phyloP scores from a whole-genome alignment of 805 yeast species.

The Zygosaccharomyces rouxii region DNA sequence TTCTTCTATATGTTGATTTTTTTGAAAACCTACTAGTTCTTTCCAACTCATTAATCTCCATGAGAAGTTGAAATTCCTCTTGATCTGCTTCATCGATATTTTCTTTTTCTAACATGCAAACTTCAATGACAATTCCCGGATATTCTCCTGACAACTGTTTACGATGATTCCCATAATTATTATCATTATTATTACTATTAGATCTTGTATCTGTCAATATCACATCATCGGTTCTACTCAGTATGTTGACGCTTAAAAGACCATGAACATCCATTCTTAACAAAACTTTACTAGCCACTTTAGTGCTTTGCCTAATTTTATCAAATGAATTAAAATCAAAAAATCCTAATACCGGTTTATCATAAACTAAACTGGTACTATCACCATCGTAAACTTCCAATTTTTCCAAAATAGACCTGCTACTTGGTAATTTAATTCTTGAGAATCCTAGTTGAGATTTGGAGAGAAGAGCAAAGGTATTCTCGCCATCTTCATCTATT shows the following conservation, averaged over 20 bases:
- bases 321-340: conserved; percentile 49
- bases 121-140: conserved; percentile 41
- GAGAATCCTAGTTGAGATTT: conserved; percentile 71
- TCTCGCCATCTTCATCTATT: conserved; percentile 27
- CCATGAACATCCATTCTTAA: conserved; percentile 53
- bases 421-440: conserved; percentile 62
- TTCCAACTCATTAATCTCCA: conserved; percentile 21
- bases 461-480: conserved; percentile 48
- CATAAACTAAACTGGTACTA: conserved; percentile 21
- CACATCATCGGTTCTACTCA: conserved; percentile 37
- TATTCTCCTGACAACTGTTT: conserved; percentile 34
- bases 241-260: conserved; percentile 42
- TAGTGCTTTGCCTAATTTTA: conserved; percentile 46
- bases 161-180: neutral
- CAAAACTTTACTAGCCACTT: conserved; percentile 48
- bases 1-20: neutral
- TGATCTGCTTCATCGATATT: conserved; percentile 21
- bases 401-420: conserved; percentile 57
- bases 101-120: conserved; percentile 37
- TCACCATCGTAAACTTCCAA: conserved; percentile 39
- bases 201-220: conserved; percentile 23
- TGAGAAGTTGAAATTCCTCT: conserved; percentile 24
- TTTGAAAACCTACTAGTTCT: neutral
- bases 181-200: conserved; percentile 1
- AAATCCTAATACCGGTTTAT: conserved; percentile 39